Percentiles rank a stretch among this genome's conserved stretches.
Evolutionary conservation across 2,329 filamentous ascomycete species (phyloP).

Genomic region (Penicillium crustosum): DNA sequence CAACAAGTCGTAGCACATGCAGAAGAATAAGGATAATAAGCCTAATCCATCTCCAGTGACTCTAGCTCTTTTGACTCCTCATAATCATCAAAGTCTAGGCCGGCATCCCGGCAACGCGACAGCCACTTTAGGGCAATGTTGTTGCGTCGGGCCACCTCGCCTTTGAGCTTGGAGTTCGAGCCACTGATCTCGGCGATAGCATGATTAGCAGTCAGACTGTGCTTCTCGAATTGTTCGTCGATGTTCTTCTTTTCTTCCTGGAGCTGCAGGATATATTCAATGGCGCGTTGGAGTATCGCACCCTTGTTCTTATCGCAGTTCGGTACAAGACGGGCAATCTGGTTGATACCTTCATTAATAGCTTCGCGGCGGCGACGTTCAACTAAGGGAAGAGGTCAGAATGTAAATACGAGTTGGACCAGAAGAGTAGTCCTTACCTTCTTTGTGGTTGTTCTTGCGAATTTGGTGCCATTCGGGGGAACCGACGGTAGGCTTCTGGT

Average conservation of each 20-base stretch:
- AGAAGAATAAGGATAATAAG: constrained; percentile 13
- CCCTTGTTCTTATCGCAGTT: constrained; percentile 99
- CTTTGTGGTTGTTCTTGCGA: constrained; percentile 97
- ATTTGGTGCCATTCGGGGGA: constrained; percentile 98
- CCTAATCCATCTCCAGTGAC: constrained; percentile 38
- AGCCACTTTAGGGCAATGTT: constrained; percentile 60
- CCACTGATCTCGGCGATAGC: constrained; percentile 80
- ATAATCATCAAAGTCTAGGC: constrained; percentile 51
- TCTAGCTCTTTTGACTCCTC: constrained; percentile 46
- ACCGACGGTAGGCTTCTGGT: constrained; percentile 82
- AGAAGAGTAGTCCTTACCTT: constrained; percentile 63
- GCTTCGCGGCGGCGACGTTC: constrained; percentile 95
- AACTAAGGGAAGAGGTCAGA: constrained; percentile 57
- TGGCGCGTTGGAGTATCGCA: constrained; percentile 88
- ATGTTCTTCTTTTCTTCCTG: constrained; percentile 48
- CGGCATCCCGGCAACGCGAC: constrained; percentile 47
- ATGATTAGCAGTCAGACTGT: constrained; percentile 46
- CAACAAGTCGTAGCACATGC: constrained; percentile 32
- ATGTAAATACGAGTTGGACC: not conserved
- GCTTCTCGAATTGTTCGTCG: constrained; percentile 43
- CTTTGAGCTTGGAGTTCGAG: constrained; percentile 92
- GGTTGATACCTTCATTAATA: constrained; percentile 98
- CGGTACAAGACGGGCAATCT: constrained; percentile 94
- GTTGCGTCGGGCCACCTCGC: constrained; percentile 81
- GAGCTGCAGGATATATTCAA: constrained; percentile 90